Base-by-base conservation (phyloP, 768 basidiomycete species). In the Pleurotus pulmonarius region DNA sequence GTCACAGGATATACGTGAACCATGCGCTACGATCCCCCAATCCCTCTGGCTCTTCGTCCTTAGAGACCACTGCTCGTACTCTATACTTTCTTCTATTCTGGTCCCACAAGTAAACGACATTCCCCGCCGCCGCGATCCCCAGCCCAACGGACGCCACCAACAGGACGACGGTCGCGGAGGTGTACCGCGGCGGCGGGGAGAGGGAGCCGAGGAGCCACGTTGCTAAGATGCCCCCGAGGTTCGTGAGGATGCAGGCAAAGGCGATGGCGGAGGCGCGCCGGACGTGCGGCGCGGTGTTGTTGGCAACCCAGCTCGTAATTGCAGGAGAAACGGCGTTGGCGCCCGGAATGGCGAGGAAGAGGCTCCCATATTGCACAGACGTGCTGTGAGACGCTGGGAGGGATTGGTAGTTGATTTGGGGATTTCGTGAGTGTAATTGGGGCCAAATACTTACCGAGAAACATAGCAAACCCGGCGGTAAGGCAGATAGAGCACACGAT, bases 181-280 rank as follows among this genome's bases (percentile, higher is more conserved):
- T 74, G 62, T 84, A 86, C 8, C 71, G 59, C 9, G 83, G 83
- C 1, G 78, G 69, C 0, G 75, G 68, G 2, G 80, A 82, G 15
- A 84, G 64, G 3, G 70, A 62, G 11, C 82, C 83, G 18, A 46
- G 46, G 18, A 43, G 40, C 40, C 40, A 43, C 15, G 40, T 43
- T 5, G 40, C 13, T 3, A 86, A 77, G 47, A 87, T 83, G 3
- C 83, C 83, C 12, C 83, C 83, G 0, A 74, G 68, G 62, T 85
- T 86, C 18, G 79, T 80, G 73, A 80, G 73, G 60, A 81, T 79
- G 59, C 83, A 80, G 0, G 75, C 75, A 20, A 83, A 73, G 13
- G 83, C 85, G 53, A 86, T 73, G 38, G 78, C 71, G 0, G 84
- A 83, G 1, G 83, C 85, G 15, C 85, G 78, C 25, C 82, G 73